Evolutionary conservation across 257 asterid genomes (phyloP).

Genomic region (Solanum paucissectum): DNA sequence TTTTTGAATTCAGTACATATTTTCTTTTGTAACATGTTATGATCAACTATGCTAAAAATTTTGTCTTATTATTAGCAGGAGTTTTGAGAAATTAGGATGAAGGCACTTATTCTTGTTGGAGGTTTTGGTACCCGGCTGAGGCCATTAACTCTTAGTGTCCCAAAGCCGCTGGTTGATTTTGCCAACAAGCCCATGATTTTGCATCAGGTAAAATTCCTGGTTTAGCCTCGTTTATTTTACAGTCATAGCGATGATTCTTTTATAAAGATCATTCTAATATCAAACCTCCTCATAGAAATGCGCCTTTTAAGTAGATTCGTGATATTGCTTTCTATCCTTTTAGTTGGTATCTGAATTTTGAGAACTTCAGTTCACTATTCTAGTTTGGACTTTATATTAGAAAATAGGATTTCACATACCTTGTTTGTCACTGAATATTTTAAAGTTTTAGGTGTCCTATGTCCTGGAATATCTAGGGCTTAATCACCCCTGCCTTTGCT

Average conservation of each 20-base stretch:
- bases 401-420: not conserved
- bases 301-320: not conserved
- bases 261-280: not conserved
- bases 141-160: conserved; percentile 81
- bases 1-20: not conserved
- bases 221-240: not conserved
- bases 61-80: conserved; percentile 12
- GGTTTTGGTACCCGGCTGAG: conserved; percentile 93
- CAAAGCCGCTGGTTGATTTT: conserved; percentile 92
- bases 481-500: not conserved
- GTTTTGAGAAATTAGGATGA: conserved; percentile 33
- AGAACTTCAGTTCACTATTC: not conserved
- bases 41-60: not conserved
- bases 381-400: not conserved
- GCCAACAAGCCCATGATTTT: conserved; percentile 96
- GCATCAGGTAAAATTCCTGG: conserved; percentile 62
- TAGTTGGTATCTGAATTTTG: not conserved
- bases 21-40: not conserved
- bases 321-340: not conserved
- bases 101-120: conserved; percentile 95
- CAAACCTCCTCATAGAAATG: not conserved
- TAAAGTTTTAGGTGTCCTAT: not conserved
- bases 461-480: not conserved
- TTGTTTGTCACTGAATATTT: not conserved
- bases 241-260: not conserved